Conservation (phyloP, 2,329 filamentous ascomycete genomes). For the Pyricularia grisea region DNA sequence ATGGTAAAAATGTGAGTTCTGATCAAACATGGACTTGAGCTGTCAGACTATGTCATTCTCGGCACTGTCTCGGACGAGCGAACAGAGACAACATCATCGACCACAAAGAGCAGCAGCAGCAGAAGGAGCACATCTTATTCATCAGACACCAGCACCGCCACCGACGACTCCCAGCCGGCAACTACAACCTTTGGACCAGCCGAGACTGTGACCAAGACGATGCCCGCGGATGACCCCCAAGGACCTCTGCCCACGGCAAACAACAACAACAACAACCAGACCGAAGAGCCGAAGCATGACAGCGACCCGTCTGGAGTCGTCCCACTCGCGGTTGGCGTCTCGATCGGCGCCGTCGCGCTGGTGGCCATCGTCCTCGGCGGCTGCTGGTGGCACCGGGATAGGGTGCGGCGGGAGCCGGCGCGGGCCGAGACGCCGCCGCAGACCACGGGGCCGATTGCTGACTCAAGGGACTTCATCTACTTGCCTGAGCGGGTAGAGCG, state of each 20-base stretch:
- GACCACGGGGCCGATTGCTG: neutral
- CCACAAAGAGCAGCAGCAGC: neutral
- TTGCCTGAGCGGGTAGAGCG: neutral
- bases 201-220: neutral
- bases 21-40: neutral
- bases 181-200: neutral
- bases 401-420: neutral
- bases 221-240: neutral
- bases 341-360: neutral
- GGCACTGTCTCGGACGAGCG: neutral
- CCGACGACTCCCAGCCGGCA: neutral
- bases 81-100: neutral
- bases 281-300: neutral
- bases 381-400: neutral
- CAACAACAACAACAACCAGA: neutral
- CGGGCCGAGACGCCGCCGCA: constrained; percentile 2
- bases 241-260: neutral
- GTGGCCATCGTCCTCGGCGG: neutral
- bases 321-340: constrained; percentile 3
- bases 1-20: neutral
- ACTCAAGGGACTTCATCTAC: neutral
- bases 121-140: neutral
- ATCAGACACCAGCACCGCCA: neutral
- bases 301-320: neutral
- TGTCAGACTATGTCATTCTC: neutral